Base-by-base conservation (phyloP, 495 filamentous ascomycete species). In the Penicillium ucsense region DNA sequence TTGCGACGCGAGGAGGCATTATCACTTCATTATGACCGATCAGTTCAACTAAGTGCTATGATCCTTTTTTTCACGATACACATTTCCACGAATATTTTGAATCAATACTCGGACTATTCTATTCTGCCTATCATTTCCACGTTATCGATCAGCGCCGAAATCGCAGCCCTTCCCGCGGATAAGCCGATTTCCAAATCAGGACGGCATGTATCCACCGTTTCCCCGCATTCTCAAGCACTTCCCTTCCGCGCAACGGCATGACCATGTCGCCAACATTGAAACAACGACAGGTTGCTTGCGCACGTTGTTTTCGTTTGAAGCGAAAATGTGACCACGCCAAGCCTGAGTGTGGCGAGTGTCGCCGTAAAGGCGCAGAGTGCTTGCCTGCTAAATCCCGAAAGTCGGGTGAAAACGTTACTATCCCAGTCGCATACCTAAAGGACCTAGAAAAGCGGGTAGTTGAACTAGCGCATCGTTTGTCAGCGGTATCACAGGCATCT, bases 251-350 rank as follows among this genome's bases (percentile, higher is more conserved):
- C 12, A 4, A 34, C 34, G 43, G 48, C 46, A 49, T 39, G 48
- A 47, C 43, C 40, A 62, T 62, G 59, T 60, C 59, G 48, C 59
- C 54, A 37, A 56, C 59, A 27, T 47, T 58, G 42, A 62, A 57
- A 35, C 51, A 50, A 10, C 57, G 56, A 57, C 49, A 62, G 31
- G 60, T 62, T 39, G 63, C 63, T 41, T 66, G 63, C 41, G 51
- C 56, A 36, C 63, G 63, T 45, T 66, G 63, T 35, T 66, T 66
- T 41, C 63, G 59, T 6, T 45, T 64, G 10, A 66, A 66, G 45
- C 59, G 63, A 8, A 64, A 55, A 57, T 66, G 63, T 55, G 63
- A 66, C 38, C 63, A 66, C 50, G 54, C 43, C 9, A 66, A 64
- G 44, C 63, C 63, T 5, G 54, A 48, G 11, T 66, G 63, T 45